Evolutionary conservation across 208 protist genomes (phyloP).

Genomic region (Phytomonas francai): DNA sequence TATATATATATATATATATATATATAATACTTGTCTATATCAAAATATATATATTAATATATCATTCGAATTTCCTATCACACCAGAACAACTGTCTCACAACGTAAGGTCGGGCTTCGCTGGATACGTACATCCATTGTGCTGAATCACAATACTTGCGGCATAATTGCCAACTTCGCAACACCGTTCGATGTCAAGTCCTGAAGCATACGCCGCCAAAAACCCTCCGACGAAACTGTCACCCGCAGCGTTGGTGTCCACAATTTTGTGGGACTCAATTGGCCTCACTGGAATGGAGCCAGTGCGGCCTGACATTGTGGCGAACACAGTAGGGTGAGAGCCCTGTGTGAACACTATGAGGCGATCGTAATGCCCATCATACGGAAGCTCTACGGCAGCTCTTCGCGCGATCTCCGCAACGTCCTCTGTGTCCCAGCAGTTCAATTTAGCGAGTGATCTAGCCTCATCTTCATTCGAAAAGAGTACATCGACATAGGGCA

Average conservation of each 20-base stretch:
- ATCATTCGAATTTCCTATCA: conserved; percentile 5
- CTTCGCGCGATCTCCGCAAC: conserved; percentile 71
- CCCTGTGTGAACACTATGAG: conserved; percentile 96
- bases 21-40: neutral
- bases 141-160: conserved; percentile 89
- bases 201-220: conserved; percentile 77
- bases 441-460: conserved; percentile 51
- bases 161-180: conserved; percentile 88
- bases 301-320: conserved; percentile 25
- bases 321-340: conserved; percentile 77
- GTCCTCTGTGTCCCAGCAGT: conserved; percentile 71
- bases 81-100: conserved; percentile 5
- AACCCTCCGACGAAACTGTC: conserved; percentile 98
- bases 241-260: conserved; percentile 97
- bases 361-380: conserved; percentile 78
- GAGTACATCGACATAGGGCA: conserved; percentile 93
- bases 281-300: conserved; percentile 48
- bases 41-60: neutral
- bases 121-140: conserved; percentile 91
- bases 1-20: conserved; percentile 1
- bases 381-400: conserved; percentile 59
- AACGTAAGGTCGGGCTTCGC: conserved; percentile 49
- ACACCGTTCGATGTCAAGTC: conserved; percentile 60
- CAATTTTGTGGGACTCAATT: conserved; percentile 85
- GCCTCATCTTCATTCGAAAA: conserved; percentile 97